A percentile compares a stretch with the other conserved stretches of the same genome.
Evolutionary conservation across 306 rosid species (phyloP).

Genomic region (Castanea sativa): DNA sequence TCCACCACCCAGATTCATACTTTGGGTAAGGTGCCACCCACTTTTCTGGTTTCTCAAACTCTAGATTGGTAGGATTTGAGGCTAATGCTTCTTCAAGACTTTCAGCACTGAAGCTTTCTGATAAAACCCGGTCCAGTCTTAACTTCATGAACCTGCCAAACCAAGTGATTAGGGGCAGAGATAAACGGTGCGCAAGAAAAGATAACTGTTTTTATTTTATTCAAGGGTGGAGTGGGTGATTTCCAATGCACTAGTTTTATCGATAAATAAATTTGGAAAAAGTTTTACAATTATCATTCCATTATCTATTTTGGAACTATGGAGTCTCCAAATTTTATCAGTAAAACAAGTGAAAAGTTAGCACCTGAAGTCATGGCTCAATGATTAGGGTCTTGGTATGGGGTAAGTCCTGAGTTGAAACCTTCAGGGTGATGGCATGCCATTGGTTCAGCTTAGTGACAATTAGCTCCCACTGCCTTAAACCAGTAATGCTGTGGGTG

Average conservation of each 20-base stretch:
- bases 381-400: too few species aligned
- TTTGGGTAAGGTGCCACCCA: constrained; percentile 97
- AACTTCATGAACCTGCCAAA: constrained; percentile 90
- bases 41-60: constrained; percentile 80
- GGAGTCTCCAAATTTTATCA: neutral
- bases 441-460: too few species aligned
- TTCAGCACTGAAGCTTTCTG: constrained; percentile 70
- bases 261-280: neutral
- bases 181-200: constrained; percentile 14
- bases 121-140: constrained; percentile 90
- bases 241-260: constrained; percentile 11
- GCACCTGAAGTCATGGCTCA: neutral
- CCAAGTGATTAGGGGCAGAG: constrained; percentile 19
- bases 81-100: constrained; percentile 80
- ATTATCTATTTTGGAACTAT: constrained; percentile 12
- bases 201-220: constrained; percentile 18
- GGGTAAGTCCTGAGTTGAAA: too few species aligned
- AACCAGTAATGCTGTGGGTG: too few species aligned
- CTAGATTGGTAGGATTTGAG: constrained; percentile 68
- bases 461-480: too few species aligned
- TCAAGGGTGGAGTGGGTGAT: neutral
- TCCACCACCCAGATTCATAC: constrained; percentile 94
- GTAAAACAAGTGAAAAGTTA: neutral
- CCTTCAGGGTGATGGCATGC: too few species aligned
- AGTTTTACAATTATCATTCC: neutral